phyloP scores from a whole-genome alignment of 192 early-diverging fungal species.

The Rhizoclosmatium sp. region DNA sequence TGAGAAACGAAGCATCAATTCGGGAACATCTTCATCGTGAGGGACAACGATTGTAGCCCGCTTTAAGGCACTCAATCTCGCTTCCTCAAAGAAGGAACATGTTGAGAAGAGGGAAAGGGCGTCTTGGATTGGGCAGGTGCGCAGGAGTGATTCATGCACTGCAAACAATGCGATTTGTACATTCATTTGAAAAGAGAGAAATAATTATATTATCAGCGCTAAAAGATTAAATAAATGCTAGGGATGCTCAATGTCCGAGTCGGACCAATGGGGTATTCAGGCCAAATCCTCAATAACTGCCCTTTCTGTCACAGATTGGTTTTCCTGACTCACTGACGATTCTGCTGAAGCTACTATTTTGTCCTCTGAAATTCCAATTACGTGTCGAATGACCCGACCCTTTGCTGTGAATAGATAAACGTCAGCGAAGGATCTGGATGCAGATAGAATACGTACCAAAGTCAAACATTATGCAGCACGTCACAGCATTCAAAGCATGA shows the following conservation, averaged over 20 bases:
- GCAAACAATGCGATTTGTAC: too few species aligned
- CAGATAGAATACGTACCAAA: constrained; percentile 33
- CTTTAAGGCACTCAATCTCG: background rate
- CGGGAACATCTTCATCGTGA: background rate
- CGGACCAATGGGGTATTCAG: too few species aligned
- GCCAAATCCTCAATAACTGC: too few species aligned
- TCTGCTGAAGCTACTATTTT: background rate
- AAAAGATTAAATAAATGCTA: too few species aligned
- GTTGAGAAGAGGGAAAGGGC: background rate
- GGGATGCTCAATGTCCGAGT: too few species aligned
- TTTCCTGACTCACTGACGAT: too few species aligned
- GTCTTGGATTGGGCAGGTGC: background rate
- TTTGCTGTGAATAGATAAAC: background rate
- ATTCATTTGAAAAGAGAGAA: too few species aligned
- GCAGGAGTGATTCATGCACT: too few species aligned
- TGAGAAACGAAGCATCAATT: background rate
- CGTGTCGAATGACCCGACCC: background rate
- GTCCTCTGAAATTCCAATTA: background rate
- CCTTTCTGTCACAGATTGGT: too few species aligned
- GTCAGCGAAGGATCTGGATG: background rate
- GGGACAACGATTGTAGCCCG: background rate
- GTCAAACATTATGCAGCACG: constrained; percentile 46
- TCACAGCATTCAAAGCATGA: constrained; percentile 40
- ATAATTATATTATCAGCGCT: too few species aligned
- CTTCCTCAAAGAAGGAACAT: background rate